These are phyloP conservation scores for Arthroderma sp. DNA, from an alignment of 2,329 filamentous ascomycete genomes.

Conservation along the genomic window DNA sequence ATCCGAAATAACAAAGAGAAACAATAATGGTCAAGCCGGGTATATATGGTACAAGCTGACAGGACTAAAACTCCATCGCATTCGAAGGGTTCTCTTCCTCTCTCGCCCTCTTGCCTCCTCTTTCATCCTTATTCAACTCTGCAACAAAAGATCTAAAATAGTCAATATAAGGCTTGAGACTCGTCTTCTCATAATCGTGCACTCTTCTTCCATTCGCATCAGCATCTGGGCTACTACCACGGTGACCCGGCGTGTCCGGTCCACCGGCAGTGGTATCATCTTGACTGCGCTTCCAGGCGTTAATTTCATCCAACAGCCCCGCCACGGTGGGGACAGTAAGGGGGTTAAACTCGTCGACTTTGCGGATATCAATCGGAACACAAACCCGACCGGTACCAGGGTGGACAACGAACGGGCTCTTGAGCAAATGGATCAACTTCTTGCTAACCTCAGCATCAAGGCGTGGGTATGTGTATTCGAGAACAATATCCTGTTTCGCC, in stretches of 20 bases:
- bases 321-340: conserved; percentile 80
- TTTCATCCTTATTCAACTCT: conserved; percentile 62
- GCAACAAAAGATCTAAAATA: conserved; percentile 74
- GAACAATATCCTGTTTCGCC: conserved; percentile 87
- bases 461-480: conserved; percentile 95
- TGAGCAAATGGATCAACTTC: conserved; percentile 95
- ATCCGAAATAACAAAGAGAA: too few relatives aligned
- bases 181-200: conserved; percentile 94
- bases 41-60: neutral
- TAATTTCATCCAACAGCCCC: conserved; percentile 69
- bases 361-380: conserved; percentile 73
- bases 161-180: conserved; percentile 82
- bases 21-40: too few relatives aligned
- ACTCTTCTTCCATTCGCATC: conserved; percentile 34
- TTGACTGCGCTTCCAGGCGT: conserved; percentile 50
- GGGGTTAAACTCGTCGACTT: conserved; percentile 73
- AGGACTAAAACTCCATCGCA: conserved; percentile 51
- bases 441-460: conserved; percentile 96
- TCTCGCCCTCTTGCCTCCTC: conserved; percentile 37
- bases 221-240: conserved; percentile 14
- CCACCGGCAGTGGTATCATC: neutral
- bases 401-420: conserved; percentile 91
- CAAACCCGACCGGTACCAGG: conserved; percentile 88
- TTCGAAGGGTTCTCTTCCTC: conserved; percentile 37
- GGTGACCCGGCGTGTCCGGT: conserved; percentile 1